Conservation (phyloP, 1,139 yeast genomes). For the Sugiyamaella pinicola region DNA sequence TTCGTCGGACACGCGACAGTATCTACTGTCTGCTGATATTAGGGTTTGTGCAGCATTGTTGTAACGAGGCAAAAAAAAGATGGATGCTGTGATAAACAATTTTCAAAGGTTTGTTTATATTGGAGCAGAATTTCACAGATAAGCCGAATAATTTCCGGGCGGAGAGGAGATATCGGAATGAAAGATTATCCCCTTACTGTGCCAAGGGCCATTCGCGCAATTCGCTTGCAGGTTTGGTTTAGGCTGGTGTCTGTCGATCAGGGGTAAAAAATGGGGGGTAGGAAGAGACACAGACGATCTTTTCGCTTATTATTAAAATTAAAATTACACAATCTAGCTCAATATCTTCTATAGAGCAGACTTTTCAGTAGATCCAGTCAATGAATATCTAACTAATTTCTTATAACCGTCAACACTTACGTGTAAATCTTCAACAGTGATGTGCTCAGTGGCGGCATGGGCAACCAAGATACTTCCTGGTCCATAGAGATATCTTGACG, state of each 20-base stretch:
- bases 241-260: conserved; percentile 1
- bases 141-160: too few relatives aligned
- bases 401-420: conserved; percentile 62
- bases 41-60: conserved; percentile 6
- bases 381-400: conserved; percentile 44
- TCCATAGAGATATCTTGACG: conserved; percentile 61
- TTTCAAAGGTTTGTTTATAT: too few relatives aligned
- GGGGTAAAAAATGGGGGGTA: not conserved
- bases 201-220: not conserved
- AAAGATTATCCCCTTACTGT: too few relatives aligned
- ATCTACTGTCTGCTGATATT: not conserved
- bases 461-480: conserved; percentile 71
- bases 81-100: too few relatives aligned
- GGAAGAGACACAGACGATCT: not conserved
- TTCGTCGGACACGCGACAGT: conserved; percentile 9
- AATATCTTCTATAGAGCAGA: not conserved
- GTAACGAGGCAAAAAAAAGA: not conserved
- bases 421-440: conserved; percentile 53
- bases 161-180: too few relatives aligned
- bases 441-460: conserved; percentile 62
- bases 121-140: too few relatives aligned
- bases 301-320: too few relatives aligned
- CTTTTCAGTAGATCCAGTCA: conserved; percentile 14
- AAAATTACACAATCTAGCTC: too few relatives aligned
- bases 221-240: not conserved